phyloP scores from a whole-genome alignment of 305 asterid genomes.

The Fraxinus platypoda region DNA sequence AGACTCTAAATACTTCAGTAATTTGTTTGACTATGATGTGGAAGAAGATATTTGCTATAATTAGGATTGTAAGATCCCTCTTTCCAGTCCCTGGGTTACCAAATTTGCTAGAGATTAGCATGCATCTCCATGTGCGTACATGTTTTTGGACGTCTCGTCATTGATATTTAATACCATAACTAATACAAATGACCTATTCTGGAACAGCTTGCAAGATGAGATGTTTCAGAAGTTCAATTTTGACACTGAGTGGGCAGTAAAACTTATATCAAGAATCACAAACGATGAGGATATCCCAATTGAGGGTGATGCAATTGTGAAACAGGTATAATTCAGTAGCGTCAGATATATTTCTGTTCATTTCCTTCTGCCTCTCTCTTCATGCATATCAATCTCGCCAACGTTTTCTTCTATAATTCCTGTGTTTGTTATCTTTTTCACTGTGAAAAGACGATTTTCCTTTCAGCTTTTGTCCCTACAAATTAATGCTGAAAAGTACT shows the following conservation, averaged over 20 bases:
- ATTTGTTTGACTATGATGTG: neutral
- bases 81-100: neutral
- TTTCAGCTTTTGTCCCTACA: constrained; percentile 86
- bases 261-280: constrained; percentile 82
- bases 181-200: constrained; percentile 12
- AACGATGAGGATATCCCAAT: constrained; percentile 90
- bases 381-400: neutral
- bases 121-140: neutral
- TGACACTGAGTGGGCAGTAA: constrained; percentile 97
- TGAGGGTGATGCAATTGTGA: constrained; percentile 82
- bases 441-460: constrained; percentile 6
- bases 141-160: neutral
- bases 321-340: constrained; percentile 51
- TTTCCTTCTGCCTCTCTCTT: constrained; percentile 14
- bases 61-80: neutral
- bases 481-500: constrained; percentile 88
- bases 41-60: neutral
- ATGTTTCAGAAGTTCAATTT: constrained; percentile 96
- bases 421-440: constrained; percentile 10
- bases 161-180: constrained; percentile 16
- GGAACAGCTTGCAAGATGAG: constrained; percentile 91
- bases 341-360: constrained; percentile 14
- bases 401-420: constrained; percentile 11
- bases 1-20: neutral
- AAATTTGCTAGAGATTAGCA: neutral